Evolutionary conservation across 176 grass and related monocot species (phyloP), one percentile per base, ranked within the genome.

Genomic region (Cocos nucifera): DNA sequence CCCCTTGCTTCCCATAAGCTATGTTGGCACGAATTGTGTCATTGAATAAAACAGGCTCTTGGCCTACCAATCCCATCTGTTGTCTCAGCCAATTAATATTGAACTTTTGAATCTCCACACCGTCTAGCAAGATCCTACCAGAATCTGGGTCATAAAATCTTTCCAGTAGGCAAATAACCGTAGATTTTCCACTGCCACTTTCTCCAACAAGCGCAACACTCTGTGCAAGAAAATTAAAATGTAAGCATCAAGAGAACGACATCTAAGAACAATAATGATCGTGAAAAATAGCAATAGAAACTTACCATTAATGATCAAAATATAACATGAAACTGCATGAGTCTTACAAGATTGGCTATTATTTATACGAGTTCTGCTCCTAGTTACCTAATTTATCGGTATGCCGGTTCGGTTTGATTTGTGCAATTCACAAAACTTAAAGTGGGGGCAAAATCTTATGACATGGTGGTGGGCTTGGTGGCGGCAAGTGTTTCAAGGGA

Each of bases 171-270:
- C 79, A 68, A 48, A 91, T 78, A n/a, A 91, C 79, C 0, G 88
- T 86, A 3, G 88, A 91, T 76, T 91, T 91, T 22, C 88, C 88
- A 18, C 83, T 78, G 55, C 88, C 88, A n/a, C 88, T 91, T 63
- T 91, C 79, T 35, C 88, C 88, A 1, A 91, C 83, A 26, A 91
- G 76, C 27, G 88, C 88, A 64, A 91, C 57, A 57, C 76, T 91
- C 88, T 91, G 61, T 91, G 61, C 24, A 63, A 19, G 19, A 22
- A 69, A 22, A 1, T 19, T 56, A 27, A 6, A 51, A 20, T 19
- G 18, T 30, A 26, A 62, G 32, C 17, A 15, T 39, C 16, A 50
- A 18, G 16, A 50, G 56, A 53, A 49, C 19, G 28, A 49, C 4
- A 17, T n/a, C 5, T 49, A 5, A 1, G 4, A 12, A 24, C 3